These are phyloP conservation scores for Scleroderma citrinum DNA, from an alignment of 768 basidiomycete genomes.

Conservation along the genomic window DNA sequence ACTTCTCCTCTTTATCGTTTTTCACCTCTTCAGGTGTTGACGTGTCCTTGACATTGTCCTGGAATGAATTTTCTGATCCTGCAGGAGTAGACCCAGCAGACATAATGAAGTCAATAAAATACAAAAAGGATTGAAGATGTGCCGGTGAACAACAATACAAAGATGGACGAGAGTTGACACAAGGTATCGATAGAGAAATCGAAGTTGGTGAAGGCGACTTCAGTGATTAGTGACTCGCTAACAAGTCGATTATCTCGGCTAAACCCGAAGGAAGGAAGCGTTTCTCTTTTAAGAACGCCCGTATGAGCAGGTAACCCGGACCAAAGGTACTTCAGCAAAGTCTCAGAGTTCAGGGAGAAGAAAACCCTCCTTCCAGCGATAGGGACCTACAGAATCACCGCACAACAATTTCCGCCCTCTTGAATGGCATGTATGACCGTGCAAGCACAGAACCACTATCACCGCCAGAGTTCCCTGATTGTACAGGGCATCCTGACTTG, in stretches of 20 bases:
- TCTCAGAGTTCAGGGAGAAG: no score
- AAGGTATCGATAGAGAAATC: background rate
- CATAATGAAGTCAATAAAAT: slow-evolving; percentile 14
- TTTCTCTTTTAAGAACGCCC: no score
- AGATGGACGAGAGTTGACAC: background rate
- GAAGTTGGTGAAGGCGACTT: background rate
- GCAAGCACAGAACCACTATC: no score
- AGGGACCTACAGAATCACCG: no score
- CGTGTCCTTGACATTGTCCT: slow-evolving; percentile 2
- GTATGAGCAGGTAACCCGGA: no score
- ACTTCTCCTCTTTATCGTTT: slow-evolving; percentile 35
- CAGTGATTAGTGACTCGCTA: background rate
- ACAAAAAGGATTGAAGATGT: background rate
- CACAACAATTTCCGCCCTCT: no score
- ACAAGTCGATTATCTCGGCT: background rate
- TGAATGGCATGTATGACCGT: no score
- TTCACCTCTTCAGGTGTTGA: slow-evolving; percentile 13
- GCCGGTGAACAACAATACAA: background rate
- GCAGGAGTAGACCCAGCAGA: slow-evolving; percentile 12
- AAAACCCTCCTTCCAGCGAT: no score
- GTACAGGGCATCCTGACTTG: no score
- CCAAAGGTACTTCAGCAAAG: no score
- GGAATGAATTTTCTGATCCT: slow-evolving; percentile 1
- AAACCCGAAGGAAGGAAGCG: background rate
- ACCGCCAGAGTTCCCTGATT: no score